These are phyloP conservation scores for Globisporangium lucens DNA, from an alignment of 352 stramenopile genomes.

Conservation along the genomic window DNA sequence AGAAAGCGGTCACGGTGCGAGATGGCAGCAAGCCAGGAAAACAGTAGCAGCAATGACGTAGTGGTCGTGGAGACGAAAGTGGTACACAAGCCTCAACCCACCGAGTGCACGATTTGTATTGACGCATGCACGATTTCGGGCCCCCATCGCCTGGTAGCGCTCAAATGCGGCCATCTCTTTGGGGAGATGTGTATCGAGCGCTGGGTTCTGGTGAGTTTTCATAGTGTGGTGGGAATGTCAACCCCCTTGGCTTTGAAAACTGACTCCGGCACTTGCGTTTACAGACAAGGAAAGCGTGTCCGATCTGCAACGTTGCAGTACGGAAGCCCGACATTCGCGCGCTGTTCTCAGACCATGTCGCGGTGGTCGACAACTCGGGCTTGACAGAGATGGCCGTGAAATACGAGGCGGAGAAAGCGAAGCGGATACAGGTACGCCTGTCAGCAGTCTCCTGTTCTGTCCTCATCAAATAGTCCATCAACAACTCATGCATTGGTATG, in stretches of 20 bases:
- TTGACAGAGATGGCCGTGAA: constrained; percentile 34
- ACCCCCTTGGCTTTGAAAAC: not conserved
- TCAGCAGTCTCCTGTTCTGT: not conserved
- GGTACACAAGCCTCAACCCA: constrained; percentile 44
- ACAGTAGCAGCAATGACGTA: constrained; percentile 1
- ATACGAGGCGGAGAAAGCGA: constrained; percentile 52
- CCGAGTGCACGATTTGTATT: constrained; percentile 76
- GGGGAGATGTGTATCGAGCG: constrained; percentile 73
- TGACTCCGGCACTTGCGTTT: not conserved
- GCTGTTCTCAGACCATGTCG: constrained; percentile 65
- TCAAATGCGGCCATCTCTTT: constrained; percentile 77
- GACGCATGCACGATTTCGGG: constrained; percentile 58
- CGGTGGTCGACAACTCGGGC: constrained; percentile 24
- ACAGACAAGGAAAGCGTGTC: constrained; percentile 1
- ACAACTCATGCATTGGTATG: not conserved
- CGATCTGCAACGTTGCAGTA: constrained; percentile 38
- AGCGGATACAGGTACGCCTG: constrained; percentile 26
- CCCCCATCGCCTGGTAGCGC: constrained; percentile 62
- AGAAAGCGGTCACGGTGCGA: constrained; percentile 18
- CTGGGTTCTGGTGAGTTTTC: constrained; percentile 38
- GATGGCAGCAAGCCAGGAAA: not conserved
- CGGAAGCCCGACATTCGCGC: constrained; percentile 42
- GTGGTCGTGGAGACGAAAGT: constrained; percentile 17
- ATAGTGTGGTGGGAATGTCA: too few species aligned
- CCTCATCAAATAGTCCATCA: not conserved